phyloP scores from a whole-genome alignment of 140 eudicot genomes.

The Stevia rebaudiana region DNA sequence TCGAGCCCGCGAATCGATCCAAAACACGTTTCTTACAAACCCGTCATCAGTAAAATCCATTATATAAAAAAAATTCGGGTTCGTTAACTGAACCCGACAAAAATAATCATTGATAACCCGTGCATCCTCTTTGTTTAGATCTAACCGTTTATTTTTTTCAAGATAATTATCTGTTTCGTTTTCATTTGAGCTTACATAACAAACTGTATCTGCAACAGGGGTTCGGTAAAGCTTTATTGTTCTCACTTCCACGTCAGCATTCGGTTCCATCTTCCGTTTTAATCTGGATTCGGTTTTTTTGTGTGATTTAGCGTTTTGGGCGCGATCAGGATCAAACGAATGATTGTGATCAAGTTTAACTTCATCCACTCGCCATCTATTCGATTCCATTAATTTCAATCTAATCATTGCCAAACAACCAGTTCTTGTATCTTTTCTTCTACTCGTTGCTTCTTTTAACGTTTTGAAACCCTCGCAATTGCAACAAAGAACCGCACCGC shows the following conservation, averaged over 20 bases:
- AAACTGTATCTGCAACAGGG: constrained; percentile 39
- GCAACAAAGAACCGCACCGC: constrained; percentile 89
- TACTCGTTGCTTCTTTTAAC: constrained; percentile 57
- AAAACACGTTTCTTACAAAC: constrained; percentile 55
- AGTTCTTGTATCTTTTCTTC: constrained; percentile 78
- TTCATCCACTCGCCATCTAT: constrained; percentile 76
- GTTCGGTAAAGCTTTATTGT: constrained; percentile 71
- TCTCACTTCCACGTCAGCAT: constrained; percentile 54
- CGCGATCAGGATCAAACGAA: constrained; percentile 69
- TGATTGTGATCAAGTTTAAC: constrained; percentile 82
- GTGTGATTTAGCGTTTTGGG: constrained; percentile 67
- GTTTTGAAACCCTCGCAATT: constrained; percentile 87
- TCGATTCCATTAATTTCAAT: constrained; percentile 57
- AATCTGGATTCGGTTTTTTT: constrained; percentile 53
- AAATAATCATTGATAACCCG: constrained; percentile 47
- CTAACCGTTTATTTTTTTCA: constrained; percentile 37
- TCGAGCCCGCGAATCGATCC: constrained; percentile 77
- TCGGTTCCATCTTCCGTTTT: constrained; percentile 51
- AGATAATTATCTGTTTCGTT: constrained; percentile 29
- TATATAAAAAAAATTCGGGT: constrained; percentile 62
- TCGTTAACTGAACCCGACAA: constrained; percentile 45
- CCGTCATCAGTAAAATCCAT: constrained; percentile 79
- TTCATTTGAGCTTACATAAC: constrained; percentile 49
- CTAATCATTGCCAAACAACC: constrained; percentile 88
- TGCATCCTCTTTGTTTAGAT: constrained; percentile 46